phyloP scores from a whole-genome alignment of 192 early-diverging fungal species.

The Helicostylum pulchrum region DNA sequence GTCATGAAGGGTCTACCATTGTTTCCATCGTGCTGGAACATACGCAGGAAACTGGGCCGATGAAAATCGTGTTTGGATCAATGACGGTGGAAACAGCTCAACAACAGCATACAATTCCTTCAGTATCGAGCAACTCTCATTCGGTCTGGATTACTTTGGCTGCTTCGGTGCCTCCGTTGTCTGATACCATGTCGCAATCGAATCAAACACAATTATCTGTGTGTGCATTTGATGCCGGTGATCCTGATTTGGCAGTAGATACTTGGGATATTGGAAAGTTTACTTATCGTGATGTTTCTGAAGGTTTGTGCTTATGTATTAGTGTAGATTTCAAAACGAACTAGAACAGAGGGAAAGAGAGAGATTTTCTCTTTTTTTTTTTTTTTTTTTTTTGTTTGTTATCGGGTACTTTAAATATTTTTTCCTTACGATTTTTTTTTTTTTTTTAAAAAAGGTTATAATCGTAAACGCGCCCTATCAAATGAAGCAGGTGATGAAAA shows the following conservation, averaged over 20 bases:
- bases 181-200: not conserved
- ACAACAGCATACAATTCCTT: not conserved
- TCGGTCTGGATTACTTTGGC: slow-evolving; percentile 14
- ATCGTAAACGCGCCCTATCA: slow-evolving; percentile 5
- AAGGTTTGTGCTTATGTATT: not conserved
- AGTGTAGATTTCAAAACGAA: not conserved
- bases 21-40: slow-evolving; percentile 2
- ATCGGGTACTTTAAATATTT: slow-evolving; percentile 9
- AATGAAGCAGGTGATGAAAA: slow-evolving; percentile 7
- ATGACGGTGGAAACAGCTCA: slow-evolving; percentile 8
- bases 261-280: slow-evolving; percentile 6
- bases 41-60: not conserved
- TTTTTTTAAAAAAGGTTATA: no score
- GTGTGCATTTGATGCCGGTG: not conserved
- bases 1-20: slow-evolving; percentile 4
- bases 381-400: not conserved
- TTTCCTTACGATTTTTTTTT: no score
- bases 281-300: slow-evolving; percentile 5
- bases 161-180: slow-evolving; percentile 1
- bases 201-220: not conserved
- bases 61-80: slow-evolving; percentile 4
- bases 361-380: not conserved
- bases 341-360: not conserved
- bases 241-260: slow-evolving; percentile 7
- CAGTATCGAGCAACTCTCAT: not conserved